Evolutionary conservation across 257 asterid species (phyloP).

Genomic region (Fraxinus anomala): DNA sequence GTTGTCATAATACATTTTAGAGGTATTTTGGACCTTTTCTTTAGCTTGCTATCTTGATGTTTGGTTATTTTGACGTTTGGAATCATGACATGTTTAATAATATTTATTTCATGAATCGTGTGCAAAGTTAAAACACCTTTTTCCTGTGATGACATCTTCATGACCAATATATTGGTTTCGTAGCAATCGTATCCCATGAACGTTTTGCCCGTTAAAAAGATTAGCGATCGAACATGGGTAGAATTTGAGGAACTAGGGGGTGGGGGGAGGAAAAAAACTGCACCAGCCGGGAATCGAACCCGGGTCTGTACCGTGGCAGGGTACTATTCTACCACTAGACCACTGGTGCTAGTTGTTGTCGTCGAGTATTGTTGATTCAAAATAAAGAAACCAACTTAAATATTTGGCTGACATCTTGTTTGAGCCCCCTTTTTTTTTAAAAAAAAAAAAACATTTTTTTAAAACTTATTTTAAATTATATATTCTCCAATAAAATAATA

Average conservation of each 20-base stretch:
- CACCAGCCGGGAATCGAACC: slow-evolving; percentile 56
- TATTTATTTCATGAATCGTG: slow-evolving; percentile 2
- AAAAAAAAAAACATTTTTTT: too few species aligned
- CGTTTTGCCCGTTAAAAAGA: too few species aligned
- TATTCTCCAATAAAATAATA: too few species aligned
- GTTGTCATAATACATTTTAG: background rate
- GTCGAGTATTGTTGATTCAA: too few species aligned
- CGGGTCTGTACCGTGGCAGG: slow-evolving; percentile 83
- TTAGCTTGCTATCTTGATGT: background rate
- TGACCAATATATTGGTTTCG: background rate
- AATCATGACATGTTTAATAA: background rate
- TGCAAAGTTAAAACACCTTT: background rate
- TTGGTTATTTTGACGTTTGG: background rate
- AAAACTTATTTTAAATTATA: too few species aligned
- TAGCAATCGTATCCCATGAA: background rate
- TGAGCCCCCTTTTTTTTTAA: too few species aligned
- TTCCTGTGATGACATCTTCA: background rate
- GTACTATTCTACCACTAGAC: slow-evolving; percentile 68
- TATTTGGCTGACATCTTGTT: too few species aligned
- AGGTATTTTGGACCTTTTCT: background rate
- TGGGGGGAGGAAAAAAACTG: too few species aligned
- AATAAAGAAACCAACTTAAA: background rate
- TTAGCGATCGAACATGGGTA: too few species aligned
- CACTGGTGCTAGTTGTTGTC: slow-evolving; percentile 39
- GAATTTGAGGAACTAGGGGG: too few species aligned